Evolutionary conservation across 148 eudicot species (phyloP).

Genomic region (Chenopodium suecicum): DNA sequence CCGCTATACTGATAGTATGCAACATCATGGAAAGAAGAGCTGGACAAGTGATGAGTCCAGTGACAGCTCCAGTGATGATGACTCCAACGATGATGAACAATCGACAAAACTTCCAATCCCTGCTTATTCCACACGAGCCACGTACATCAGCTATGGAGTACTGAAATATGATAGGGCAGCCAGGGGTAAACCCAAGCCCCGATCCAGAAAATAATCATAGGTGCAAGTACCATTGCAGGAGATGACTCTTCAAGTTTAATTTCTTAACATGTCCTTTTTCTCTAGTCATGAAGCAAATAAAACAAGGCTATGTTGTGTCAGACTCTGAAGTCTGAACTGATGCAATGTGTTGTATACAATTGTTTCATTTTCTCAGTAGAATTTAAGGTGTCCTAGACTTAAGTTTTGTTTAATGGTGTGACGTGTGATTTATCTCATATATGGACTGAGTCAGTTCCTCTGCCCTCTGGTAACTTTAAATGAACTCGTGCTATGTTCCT

Average conservation of each 20-base stretch:
- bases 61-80: not conserved
- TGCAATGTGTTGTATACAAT: not conserved
- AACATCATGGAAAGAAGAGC: conserved; percentile 1
- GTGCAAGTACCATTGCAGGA: not conserved
- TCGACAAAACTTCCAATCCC: not conserved
- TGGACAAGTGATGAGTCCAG: not conserved
- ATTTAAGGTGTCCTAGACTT: not conserved
- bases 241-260: not conserved
- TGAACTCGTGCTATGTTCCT: too few relatives aligned
- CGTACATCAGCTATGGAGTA: conserved; percentile 13
- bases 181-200: not conserved
- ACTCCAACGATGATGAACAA: conserved; percentile 4
- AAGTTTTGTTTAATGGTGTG: not conserved
- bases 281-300: not conserved
- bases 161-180: not conserved
- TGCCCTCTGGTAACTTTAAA: too few relatives aligned
- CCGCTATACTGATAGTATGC: not conserved
- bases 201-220: not conserved
- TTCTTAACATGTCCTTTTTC: not conserved
- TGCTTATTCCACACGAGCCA: not conserved
- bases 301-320: not conserved
- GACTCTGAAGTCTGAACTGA: not conserved
- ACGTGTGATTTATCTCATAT: not conserved
- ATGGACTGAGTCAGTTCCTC: not conserved
- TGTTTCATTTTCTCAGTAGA: not conserved